Base-by-base conservation (phyloP, 257 asterid species). In the Mitragyna speciosa region DNA sequence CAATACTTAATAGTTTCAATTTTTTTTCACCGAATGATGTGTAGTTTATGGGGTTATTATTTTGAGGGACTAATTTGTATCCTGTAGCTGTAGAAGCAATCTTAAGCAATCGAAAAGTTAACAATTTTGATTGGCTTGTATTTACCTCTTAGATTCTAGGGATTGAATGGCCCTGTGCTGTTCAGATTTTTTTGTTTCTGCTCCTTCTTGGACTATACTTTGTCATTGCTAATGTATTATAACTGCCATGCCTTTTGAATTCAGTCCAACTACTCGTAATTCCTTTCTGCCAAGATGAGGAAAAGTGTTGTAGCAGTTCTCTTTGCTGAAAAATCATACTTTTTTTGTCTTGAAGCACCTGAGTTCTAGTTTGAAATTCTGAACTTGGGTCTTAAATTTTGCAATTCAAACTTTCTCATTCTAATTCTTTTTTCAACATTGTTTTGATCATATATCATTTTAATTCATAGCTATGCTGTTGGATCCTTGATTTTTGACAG, bases 401-500 rank as follows among this genome's bases (percentile, higher is more conserved):
- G 16, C 54, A 15, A 31, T 48, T 7, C 0, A 6, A 17, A 36
- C 19, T 36, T 8, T 43, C 0, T 20, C 56, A 39, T 72, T 43
- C 20, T 43, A 16, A 12, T 61, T 20, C 36, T 66, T 66, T 9
- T 63, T 48, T 43, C 2, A 68, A 28, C 41, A 41, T 54, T 2
- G 24, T 15, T 36, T 43, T 15, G 0, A 45, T n/a, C n/a, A n/a
- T n/a, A n/a, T n/a, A n/a, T n/a, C n/a, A 22, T 48, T 47, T 36
- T 30, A 3, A 30, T 10, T 66, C 33, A 11, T 47, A 20, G 47
- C 69, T 30, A n/a, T 24, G 31, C 58, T 45, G 36, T 76, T 72
- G 51, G 77, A 43, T 33, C 24, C 59, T 64, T 43, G 73, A 63
- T n/a, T 70, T 79, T 70, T 81, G 68, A 26, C 86, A 86, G 90